phyloP scores from a whole-genome alignment of 208 protist species.

The Herpetomonas muscarum region DNA sequence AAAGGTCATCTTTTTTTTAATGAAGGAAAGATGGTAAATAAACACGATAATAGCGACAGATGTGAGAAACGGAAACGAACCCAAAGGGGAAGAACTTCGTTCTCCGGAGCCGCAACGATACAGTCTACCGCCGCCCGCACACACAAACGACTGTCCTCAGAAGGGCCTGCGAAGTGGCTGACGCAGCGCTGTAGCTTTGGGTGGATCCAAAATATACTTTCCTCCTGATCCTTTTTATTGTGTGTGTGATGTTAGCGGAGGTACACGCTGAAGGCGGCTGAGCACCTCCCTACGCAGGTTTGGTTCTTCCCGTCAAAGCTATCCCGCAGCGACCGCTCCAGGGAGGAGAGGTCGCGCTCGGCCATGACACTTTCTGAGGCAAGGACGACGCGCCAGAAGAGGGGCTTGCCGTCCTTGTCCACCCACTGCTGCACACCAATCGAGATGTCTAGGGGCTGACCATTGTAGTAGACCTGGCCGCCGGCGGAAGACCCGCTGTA shows the following conservation, averaged over 20 bases:
- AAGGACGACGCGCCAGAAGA: slow-evolving; percentile 52
- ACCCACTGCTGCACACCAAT: slow-evolving; percentile 48
- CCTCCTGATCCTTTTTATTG: neutral
- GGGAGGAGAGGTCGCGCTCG: slow-evolving; percentile 34
- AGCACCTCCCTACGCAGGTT: slow-evolving; percentile 15
- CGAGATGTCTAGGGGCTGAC: slow-evolving; percentile 50
- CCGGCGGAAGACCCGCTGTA: slow-evolving; percentile 16
- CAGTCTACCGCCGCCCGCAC: too few relatives aligned
- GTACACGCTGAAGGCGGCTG: slow-evolving; percentile 22
- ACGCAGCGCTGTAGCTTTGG: too few relatives aligned
- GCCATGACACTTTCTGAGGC: slow-evolving; percentile 43
- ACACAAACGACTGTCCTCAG: too few relatives aligned
- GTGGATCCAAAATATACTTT: neutral
- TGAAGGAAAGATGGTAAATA: too few relatives aligned
- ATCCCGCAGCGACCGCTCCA: slow-evolving; percentile 21
- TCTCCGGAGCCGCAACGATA: too few relatives aligned
- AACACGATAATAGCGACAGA: too few relatives aligned
- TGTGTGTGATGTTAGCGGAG: slow-evolving; percentile 16
- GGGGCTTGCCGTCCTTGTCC: slow-evolving; percentile 13
- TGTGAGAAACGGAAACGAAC: too few relatives aligned
- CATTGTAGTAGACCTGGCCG: slow-evolving; percentile 53
- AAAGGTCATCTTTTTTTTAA: too few relatives aligned
- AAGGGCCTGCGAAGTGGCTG: too few relatives aligned
- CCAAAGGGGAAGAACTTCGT: too few relatives aligned
- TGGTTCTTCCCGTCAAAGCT: slow-evolving; percentile 16